Conservation (phyloP, 768 basidiomycete genomes). For the Naganishia kalamii region DNA sequence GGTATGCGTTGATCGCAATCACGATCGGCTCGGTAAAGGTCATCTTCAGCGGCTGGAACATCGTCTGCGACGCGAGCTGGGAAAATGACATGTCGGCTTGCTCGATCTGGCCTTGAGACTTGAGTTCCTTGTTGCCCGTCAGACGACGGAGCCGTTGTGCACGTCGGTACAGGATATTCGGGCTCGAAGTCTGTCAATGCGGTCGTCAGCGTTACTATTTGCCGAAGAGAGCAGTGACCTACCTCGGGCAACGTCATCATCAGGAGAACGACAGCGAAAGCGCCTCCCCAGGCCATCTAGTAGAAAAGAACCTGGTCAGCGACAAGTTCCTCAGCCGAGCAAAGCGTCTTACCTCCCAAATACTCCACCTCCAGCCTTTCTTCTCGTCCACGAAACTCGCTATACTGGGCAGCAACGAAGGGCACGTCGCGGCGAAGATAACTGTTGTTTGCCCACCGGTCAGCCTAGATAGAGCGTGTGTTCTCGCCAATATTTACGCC, state of each 20-base stretch:
- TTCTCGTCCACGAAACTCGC: constrained; percentile 31
- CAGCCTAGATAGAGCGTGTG: neutral
- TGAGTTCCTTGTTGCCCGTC: constrained; percentile 44
- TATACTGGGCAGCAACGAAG: constrained; percentile 40
- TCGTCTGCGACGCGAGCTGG: constrained; percentile 29
- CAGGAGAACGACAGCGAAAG: constrained; percentile 33
- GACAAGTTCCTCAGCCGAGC: constrained; percentile 21
- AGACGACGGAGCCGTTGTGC: constrained; percentile 46
- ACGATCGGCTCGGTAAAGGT: constrained; percentile 40
- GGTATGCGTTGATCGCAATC: constrained; percentile 41
- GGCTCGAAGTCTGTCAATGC: constrained; percentile 39
- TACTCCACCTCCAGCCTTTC: constrained; percentile 43
- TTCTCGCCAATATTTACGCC: neutral
- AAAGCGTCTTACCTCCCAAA: constrained; percentile 45
- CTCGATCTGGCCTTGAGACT: constrained; percentile 42
- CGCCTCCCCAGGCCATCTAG: constrained; percentile 25
- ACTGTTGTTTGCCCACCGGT: neutral
- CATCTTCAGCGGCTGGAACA: constrained; percentile 38
- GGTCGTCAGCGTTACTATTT: neutral
- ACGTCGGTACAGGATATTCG: constrained; percentile 46
- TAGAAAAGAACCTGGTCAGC: neutral
- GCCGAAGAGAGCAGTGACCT: constrained; percentile 10
- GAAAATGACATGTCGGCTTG: constrained; percentile 27
- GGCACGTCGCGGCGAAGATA: constrained; percentile 35
- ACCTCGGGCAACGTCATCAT: constrained; percentile 46